phyloP scores from a whole-genome alignment of 106 monocot species.

The Narthecium ossifragum region DNA sequence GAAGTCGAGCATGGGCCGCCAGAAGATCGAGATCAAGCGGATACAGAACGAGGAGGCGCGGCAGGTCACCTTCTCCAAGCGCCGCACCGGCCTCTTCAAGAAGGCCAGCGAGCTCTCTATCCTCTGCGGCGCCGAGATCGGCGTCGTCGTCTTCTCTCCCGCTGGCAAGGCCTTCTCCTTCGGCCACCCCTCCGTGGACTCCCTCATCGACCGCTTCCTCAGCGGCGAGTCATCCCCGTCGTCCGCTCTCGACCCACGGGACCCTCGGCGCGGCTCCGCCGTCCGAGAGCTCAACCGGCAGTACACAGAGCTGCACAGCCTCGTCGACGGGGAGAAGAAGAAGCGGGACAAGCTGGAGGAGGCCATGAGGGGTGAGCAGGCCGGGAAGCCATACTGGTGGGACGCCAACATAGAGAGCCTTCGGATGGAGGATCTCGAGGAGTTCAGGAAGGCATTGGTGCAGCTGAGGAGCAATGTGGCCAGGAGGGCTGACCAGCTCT shows the following conservation, averaged over 20 bases:
- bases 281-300: conserved; percentile 19
- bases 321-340: conserved; percentile 16
- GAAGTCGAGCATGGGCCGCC: conserved; percentile 14
- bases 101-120: conserved; percentile 22
- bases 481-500: conserved; percentile 13
- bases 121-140: conserved; percentile 14
- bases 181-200: conserved; percentile 13
- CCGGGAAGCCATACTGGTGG: conserved; percentile 5
- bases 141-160: conserved; percentile 13
- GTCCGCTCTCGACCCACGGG: neutral
- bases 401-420: conserved; percentile 16
- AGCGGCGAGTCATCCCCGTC: neutral
- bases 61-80: conserved; percentile 22
- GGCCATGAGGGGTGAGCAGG: conserved; percentile 4
- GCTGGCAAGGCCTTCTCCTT: conserved; percentile 26
- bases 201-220: conserved; percentile 11
- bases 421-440: conserved; percentile 8
- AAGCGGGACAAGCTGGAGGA: conserved; percentile 8
- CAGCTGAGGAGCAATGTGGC: conserved; percentile 14
- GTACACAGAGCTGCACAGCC: conserved; percentile 13
- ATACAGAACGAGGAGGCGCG: conserved; percentile 16
- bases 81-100: conserved; percentile 21
- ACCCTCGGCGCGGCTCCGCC: neutral
- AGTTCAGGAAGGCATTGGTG: conserved; percentile 2
- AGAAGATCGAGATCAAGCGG: conserved; percentile 23